Conservation (phyloP, 139 green algal genomes). For the Closterium sp. region DNA sequence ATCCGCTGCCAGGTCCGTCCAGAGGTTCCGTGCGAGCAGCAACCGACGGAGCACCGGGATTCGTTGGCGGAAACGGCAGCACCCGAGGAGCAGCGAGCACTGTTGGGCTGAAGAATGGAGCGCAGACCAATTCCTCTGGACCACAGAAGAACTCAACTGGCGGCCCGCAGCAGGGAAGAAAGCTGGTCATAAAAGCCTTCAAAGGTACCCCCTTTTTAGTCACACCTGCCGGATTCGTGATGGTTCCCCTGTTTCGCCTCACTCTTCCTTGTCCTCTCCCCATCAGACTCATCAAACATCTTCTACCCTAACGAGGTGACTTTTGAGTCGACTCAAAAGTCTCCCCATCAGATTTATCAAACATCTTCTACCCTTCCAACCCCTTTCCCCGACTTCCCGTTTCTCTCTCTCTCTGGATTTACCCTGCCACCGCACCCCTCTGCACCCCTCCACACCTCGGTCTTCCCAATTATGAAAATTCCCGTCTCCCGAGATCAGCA, state of each 20-base stretch:
- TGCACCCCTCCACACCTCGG: not conserved
- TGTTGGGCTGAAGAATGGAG: not conserved
- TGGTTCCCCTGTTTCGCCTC: not conserved
- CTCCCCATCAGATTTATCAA: not conserved
- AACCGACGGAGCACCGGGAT: not conserved
- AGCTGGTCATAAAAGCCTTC: conserved; percentile 42
- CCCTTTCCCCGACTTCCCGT: not conserved
- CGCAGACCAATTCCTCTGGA: not conserved
- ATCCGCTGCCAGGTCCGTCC: not conserved
- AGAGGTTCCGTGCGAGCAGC: not conserved
- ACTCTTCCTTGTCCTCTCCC: not conserved
- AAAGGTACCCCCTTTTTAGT: conserved; percentile 31
- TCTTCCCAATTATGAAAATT: not conserved
- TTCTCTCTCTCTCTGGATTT: not conserved
- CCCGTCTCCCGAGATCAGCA: not conserved
- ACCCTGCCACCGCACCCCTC: not conserved
- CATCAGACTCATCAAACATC: not conserved
- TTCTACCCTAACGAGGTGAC: too few species aligned
- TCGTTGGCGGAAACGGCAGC: not conserved
- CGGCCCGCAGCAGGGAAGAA: conserved; percentile 4
- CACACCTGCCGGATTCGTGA: not conserved
- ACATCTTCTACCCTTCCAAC: not conserved
- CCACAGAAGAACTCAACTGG: not conserved
- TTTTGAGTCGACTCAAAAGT: too few species aligned
- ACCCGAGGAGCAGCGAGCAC: not conserved